These are phyloP conservation scores for Yamadazyma membranifaciens DNA, from an alignment of 1,139 yeast species.

Conservation along the genomic window DNA sequence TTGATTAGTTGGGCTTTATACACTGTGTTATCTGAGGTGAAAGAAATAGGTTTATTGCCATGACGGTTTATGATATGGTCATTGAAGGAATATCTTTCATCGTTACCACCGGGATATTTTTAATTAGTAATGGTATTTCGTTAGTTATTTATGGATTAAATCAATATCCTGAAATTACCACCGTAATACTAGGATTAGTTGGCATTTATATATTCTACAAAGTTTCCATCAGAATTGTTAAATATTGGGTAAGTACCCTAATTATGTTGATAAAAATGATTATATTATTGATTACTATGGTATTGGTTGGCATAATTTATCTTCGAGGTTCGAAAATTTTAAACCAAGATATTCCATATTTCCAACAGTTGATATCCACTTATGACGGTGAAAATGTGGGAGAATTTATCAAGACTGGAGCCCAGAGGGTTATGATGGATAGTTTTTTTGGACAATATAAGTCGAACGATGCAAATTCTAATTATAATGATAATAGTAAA, in stretches of 20 bases:
- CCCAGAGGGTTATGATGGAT: conserved; percentile 5
- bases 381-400: conserved; percentile 5
- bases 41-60: background rate
- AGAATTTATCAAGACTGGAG: conserved; percentile 4
- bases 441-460: background rate
- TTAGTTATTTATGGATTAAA: conserved; percentile 7
- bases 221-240: conserved; percentile 9
- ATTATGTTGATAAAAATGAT: conserved; percentile 21
- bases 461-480: background rate
- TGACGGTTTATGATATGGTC: conserved; percentile 1
- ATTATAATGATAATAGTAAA: conserved; percentile 2
- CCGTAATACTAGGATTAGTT: conserved; percentile 4
- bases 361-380: conserved; percentile 1
- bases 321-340: conserved; percentile 22
- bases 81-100: background rate
- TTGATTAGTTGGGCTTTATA: too few species aligned
- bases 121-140: conserved; percentile 10
- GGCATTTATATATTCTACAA: conserved; percentile 12
- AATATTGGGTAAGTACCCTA: conserved; percentile 25
- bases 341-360: conserved; percentile 18
- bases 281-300: conserved; percentile 12
- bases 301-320: conserved; percentile 17
- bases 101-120: conserved; percentile 12
- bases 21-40: too few species aligned
- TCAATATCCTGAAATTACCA: conserved; percentile 12